Percentiles rank a stretch among this genome's conserved stretches.
Conservation (phyloP, 345 rosid genomes). For the Eutrema yunnanense region DNA sequence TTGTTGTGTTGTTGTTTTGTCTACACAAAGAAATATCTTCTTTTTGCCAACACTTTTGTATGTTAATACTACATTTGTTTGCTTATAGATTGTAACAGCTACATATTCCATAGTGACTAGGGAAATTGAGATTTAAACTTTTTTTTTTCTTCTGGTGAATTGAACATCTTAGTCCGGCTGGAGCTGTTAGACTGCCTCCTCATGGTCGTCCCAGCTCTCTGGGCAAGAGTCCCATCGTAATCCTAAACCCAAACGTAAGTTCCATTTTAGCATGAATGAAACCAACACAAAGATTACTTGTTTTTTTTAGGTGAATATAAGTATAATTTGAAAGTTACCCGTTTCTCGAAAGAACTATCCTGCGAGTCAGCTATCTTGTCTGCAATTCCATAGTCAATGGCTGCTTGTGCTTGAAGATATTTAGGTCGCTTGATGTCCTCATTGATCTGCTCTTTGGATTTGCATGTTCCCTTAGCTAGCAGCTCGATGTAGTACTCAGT, state of each 20-base stretch:
- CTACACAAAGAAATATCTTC: not conserved
- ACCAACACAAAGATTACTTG: conserved; percentile 3
- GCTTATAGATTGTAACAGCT: conserved; percentile 20
- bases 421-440: conserved; percentile 70
- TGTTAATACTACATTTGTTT: not conserved
- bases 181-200: conserved; percentile 52
- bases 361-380: conserved; percentile 64
- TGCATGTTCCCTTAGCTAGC: conserved; percentile 71
- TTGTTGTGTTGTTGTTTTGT: too few species aligned
- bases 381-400: conserved; percentile 80
- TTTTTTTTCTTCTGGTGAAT: not conserved
- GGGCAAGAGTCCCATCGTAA: conserved; percentile 60
- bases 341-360: conserved; percentile 53
- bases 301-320: not conserved
- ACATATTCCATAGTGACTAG: conserved; percentile 15
- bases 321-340: conserved; percentile 35
- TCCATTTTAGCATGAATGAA: conserved; percentile 13
- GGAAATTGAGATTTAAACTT: not conserved
- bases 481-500: conserved; percentile 64
- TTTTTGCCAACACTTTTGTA: not conserved
- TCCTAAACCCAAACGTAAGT: conserved; percentile 37
- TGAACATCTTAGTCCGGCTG: conserved; percentile 53
- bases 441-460: conserved; percentile 64
- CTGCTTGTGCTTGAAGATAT: conserved; percentile 61
- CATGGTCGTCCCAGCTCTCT: conserved; percentile 55